A percentile compares a stretch with the other conserved stretches of the same genome.
These are phyloP conservation scores for Pseudogymnoascus sp. DNA, from an alignment of 2,329 filamentous ascomycete species.

Conservation along the genomic window DNA sequence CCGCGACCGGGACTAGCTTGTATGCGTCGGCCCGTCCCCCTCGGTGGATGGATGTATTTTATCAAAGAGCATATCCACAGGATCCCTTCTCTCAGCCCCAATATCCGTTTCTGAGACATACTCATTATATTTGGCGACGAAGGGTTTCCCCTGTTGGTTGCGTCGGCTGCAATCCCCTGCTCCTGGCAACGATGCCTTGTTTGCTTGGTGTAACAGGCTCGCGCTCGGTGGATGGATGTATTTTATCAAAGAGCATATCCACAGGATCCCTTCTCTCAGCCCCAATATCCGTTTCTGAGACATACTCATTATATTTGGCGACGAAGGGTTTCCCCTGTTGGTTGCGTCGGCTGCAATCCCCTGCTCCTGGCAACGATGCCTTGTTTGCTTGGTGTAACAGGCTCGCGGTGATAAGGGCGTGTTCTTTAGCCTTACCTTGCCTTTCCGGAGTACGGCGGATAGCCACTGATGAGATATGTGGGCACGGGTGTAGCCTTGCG, in stretches of 20 bases:
- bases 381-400: neutral
- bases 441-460: neutral
- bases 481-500: neutral
- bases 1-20: neutral
- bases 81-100: neutral
- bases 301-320: neutral
- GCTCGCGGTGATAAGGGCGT: neutral
- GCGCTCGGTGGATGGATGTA: neutral
- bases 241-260: neutral
- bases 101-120: slow-evolving; percentile 2
- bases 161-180: neutral
- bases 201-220: neutral
- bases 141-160: neutral
- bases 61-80: neutral
- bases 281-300: neutral
- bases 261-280: neutral
- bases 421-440: neutral
- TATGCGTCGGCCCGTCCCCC: neutral
- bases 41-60: neutral
- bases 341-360: neutral
- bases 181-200: neutral
- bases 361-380: neutral
- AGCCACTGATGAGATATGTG: neutral
- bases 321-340: neutral
- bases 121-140: neutral